Conservation (phyloP, 2,329 filamentous ascomycete species). For the Ramularia endophylla region DNA sequence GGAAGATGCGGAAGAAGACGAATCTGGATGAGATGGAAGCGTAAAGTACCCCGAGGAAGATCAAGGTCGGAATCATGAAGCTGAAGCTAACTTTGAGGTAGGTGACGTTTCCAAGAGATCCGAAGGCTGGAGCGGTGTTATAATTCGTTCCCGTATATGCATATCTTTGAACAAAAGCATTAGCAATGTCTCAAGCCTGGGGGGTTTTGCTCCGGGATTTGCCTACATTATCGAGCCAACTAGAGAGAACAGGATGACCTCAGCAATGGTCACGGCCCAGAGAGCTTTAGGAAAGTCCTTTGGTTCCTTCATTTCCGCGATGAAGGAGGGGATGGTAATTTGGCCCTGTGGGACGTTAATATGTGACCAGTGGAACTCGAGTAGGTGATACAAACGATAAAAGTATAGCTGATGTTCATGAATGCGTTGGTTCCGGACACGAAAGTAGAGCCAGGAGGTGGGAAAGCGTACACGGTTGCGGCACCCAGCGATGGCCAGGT, state of each 20-base stretch:
- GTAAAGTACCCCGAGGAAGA: conserved; percentile 87
- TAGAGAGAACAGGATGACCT: conserved; percentile 78
- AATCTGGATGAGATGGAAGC: conserved; percentile 86
- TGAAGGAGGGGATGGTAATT: conserved; percentile 89
- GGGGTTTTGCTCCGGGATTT: conserved; percentile 85
- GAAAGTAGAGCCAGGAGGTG: conserved; percentile 67
- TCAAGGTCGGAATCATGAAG: conserved; percentile 92
- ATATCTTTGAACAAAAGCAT: too few relatives aligned
- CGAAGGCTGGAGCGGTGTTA: conserved; percentile 81
- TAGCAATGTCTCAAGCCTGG: too few relatives aligned
- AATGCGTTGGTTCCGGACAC: conserved; percentile 80
- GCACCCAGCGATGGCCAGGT: conserved; percentile 44
- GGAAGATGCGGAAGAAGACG: conserved; percentile 84
- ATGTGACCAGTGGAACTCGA: too few relatives aligned
- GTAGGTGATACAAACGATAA: too few relatives aligned
- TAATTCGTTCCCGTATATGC: conserved; percentile 87
- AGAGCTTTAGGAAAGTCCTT: conserved; percentile 89
- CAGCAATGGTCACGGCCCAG: conserved; percentile 82
- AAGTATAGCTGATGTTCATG: conserved; percentile 93
- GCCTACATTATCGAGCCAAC: conserved; percentile 76
- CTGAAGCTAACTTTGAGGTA: conserved; percentile 88
- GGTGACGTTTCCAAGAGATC: conserved; percentile 64
- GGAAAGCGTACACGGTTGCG: conserved; percentile 62
- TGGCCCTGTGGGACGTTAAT: too few relatives aligned
- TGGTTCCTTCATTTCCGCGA: conserved; percentile 80